Conservation (phyloP, 768 basidiomycete species). For the Tricholoma flavovirens region DNA sequence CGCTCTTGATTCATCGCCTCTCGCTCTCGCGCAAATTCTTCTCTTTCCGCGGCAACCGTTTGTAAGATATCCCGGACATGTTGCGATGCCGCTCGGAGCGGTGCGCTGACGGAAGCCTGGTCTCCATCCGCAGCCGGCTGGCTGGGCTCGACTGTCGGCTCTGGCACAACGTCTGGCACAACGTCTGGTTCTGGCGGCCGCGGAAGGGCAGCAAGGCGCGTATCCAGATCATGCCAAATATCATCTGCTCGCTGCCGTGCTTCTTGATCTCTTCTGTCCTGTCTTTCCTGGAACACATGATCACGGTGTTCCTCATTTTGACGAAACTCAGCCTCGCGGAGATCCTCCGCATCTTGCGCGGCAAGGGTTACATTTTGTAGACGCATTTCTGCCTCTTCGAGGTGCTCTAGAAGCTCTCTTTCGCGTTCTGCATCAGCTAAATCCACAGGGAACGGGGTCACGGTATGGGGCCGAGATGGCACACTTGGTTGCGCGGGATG, state of each 20-base stretch:
- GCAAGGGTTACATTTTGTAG: constrained; percentile 43
- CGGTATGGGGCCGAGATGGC: constrained; percentile 24
- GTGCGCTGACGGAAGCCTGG: constrained; percentile 33
- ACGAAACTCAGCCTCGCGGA: constrained; percentile 60
- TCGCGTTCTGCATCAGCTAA: constrained; percentile 38
- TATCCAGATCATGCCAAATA: constrained; percentile 37
- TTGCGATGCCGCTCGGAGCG: constrained; percentile 49
- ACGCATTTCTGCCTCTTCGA: constrained; percentile 44
- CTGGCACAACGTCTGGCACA: constrained; percentile 4
- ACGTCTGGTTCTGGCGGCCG: constrained; percentile 16
- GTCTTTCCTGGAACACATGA: constrained; percentile 51
- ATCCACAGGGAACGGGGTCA: constrained; percentile 32
- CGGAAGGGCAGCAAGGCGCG: constrained; percentile 32
- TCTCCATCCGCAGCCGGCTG: constrained; percentile 22
- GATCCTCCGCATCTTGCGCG: constrained; percentile 55
- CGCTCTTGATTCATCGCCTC: constrained; percentile 52
- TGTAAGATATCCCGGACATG: constrained; percentile 56
- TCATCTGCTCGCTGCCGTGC: constrained; percentile 43
- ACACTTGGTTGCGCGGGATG: constrained; percentile 3
- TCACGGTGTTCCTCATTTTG: constrained; percentile 61
- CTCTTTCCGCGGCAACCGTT: constrained; percentile 52
- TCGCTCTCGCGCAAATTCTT: constrained; percentile 49
- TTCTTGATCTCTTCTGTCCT: constrained; percentile 54
- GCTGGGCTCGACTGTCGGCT: neutral
- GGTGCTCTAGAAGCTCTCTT: constrained; percentile 48